Base-by-base conservation (phyloP, 169 alveolate species). In the Plasmodium gaboni region DNA sequence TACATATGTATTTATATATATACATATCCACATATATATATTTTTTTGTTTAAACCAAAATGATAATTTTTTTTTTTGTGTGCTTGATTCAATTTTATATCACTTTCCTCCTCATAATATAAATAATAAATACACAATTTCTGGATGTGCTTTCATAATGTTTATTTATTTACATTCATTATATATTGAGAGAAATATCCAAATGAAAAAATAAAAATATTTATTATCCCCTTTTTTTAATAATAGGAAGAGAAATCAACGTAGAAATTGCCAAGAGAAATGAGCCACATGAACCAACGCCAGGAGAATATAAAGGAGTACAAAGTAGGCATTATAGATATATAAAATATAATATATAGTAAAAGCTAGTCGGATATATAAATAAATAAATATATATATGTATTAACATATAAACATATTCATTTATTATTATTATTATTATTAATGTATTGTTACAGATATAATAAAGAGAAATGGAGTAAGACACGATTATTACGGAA, bases 211-310 rank as follows among this genome's bases (percentile, higher is more conserved):
- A 5, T 32, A 32, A 32, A 32, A 32, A 32, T 32, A 32, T 32
- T 5, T 9, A 60, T 24, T 26, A 53, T 72, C 86, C 61, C 32
- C 22, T 63, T 76, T 80, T 80, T 80, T 67, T 80, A 65, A 80
- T 67, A 60, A 80, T 61, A 80, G 90, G 90, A 15, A 68, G 90
- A 67, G 38, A 67, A 53, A 80, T 80, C 42, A 80, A 80, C 90
- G 90, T 80, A 51, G 83, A 80, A 61, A 67, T 80, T 67, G 90
- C 90, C 61, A 80, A 68, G 48, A 59, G 90, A 67, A 68, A 80
- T 60, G 90, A 80, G 44, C 90, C 90, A 13, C 80, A 80, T 59
- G 90, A 80, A n/a, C 90, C 90, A 80, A 80, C 90, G 19, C 90
- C 90, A 26, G 90, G 90, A 28, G 83, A 80, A 46, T 80, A 80